Evolutionary conservation across 768 basidiomycete genomes (phyloP).

Genomic region (Multifurca ochricompacta): DNA sequence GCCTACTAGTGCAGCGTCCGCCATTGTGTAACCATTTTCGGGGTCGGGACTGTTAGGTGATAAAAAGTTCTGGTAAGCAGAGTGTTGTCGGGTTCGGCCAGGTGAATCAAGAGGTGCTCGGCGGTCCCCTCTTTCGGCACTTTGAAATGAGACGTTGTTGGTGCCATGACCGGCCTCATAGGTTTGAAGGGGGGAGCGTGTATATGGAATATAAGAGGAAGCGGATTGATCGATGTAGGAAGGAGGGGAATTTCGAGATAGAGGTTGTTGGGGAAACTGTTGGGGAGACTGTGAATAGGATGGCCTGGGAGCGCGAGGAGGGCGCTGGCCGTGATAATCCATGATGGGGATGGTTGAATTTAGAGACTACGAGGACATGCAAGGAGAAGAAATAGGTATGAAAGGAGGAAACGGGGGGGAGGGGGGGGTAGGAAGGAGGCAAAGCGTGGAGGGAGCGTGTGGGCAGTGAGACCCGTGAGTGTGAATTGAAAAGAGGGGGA

Average conservation of each 20-base stretch:
- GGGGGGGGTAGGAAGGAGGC: slow-evolving; percentile 34
- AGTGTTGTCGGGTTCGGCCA: slow-evolving; percentile 39
- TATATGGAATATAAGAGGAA: slow-evolving; percentile 22
- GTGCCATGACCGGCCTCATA: slow-evolving; percentile 7
- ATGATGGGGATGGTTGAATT: slow-evolving; percentile 20
- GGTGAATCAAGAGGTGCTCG: slow-evolving; percentile 47
- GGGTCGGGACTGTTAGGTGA: slow-evolving; percentile 31
- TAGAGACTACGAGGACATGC: slow-evolving; percentile 7
- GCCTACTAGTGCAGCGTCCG: slow-evolving; percentile 46
- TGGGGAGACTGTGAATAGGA: slow-evolving; percentile 22
- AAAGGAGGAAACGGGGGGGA: slow-evolving; percentile 22
- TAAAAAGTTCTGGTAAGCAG: slow-evolving; percentile 40
- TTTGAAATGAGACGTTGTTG: slow-evolving; percentile 60
- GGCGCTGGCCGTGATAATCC: slow-evolving; percentile 31
- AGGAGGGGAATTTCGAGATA: slow-evolving; percentile 23
- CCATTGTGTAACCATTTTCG: slow-evolving; percentile 25
- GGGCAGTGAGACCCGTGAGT: slow-evolving; percentile 3
- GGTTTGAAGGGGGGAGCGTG: slow-evolving; percentile 17
- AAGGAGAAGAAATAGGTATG: background rate
- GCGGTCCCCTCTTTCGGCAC: slow-evolving; percentile 62
- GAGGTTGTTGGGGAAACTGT: slow-evolving; percentile 22
- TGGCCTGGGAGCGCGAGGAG: slow-evolving; percentile 31
- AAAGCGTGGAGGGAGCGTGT: slow-evolving; percentile 19
- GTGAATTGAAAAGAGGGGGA: too few species aligned
- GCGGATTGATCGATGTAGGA: slow-evolving; percentile 21